Evolutionary conservation across 805 yeast species (phyloP).

Genomic region (Yueomyces sp.): DNA sequence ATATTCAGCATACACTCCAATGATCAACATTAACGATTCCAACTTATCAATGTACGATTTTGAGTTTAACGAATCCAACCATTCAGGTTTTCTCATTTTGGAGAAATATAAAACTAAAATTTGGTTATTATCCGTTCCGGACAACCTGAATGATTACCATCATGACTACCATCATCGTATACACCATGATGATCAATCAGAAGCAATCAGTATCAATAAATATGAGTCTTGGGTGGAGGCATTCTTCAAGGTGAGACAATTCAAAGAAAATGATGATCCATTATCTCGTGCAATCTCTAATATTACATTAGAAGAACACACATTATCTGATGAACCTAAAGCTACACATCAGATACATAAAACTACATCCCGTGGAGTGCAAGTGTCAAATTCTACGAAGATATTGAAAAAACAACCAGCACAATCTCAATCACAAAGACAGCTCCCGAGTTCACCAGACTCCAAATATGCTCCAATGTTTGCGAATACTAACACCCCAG

Average conservation of each 20-base stretch:
- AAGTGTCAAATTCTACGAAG: too few relatives aligned
- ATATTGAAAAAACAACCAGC: too few relatives aligned
- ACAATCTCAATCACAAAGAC: too few relatives aligned
- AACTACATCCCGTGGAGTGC: background rate
- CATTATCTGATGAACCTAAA: conserved; percentile 1
- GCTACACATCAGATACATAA: background rate
- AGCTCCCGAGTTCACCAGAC: too few relatives aligned
- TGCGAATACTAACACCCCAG: too few relatives aligned
- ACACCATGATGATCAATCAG: conserved; percentile 2
- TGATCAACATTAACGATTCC: conserved; percentile 26
- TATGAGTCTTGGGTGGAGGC: background rate
- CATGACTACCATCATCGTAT: conserved; percentile 3
- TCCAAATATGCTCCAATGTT: too few relatives aligned
- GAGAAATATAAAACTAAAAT: conserved; percentile 46
- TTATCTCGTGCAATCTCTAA: background rate
- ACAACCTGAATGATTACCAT: background rate
- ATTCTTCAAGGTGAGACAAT: background rate
- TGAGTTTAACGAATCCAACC: conserved; percentile 50
- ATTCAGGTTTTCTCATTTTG: conserved; percentile 49
- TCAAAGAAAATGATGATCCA: background rate
- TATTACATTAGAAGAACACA: background rate
- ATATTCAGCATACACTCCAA: background rate
- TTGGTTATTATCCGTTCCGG: conserved; percentile 41
- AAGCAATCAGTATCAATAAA: background rate
- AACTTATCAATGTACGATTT: conserved; percentile 68